Evolutionary conservation across 2,329 filamentous ascomycete genomes (phyloP), one percentile per base, ranked within the genome.

Genomic region (Claviceps maximensis): DNA sequence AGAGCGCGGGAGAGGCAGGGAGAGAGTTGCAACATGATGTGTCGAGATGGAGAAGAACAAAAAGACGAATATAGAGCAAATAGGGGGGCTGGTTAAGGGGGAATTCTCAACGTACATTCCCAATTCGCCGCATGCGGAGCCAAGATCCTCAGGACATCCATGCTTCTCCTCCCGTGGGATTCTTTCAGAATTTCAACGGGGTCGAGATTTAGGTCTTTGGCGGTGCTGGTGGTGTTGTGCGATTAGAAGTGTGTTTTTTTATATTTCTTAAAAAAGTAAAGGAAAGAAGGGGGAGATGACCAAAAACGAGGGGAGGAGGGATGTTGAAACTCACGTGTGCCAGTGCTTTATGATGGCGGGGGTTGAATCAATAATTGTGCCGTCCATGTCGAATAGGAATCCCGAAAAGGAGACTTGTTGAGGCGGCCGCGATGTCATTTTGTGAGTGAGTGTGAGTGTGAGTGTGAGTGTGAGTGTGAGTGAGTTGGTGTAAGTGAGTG

Each of bases 131-230:
- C 88, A 60, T 87, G 83, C 17, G 89, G 86, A 57, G 87, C 84
- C 54, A 95, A 79, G 29, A 90, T 73, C 65, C 80, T 80, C 54
- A 98, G 76, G 2, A 86, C 82, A 62, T 98, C 93, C 62, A 97
- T 95, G 59, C 83, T 89, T 54, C 93, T 77, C 55, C 91, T 82
- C 56, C 93, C 93, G 69, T 98, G 93, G 5, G 89, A 95, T 10
- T 89, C 95, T 62, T 88, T 79, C 27, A 97, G 78, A 61, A 98
- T 97, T 47, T 85, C 79, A 48, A 84, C 76, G n/a, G 88, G 87
- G 58, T 88, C 81, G 23, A 96, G 84, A 25, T 87, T 87, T 62
- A 97, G 84, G 65, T 95, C 87, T 10, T 79, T 76, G 49, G 86
- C 90, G 58, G 90, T 78, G n/a, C 85, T 88, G 62, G 23, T 17